Base-by-base conservation (phyloP, 148 eudicot species). In the Silene conica region DNA sequence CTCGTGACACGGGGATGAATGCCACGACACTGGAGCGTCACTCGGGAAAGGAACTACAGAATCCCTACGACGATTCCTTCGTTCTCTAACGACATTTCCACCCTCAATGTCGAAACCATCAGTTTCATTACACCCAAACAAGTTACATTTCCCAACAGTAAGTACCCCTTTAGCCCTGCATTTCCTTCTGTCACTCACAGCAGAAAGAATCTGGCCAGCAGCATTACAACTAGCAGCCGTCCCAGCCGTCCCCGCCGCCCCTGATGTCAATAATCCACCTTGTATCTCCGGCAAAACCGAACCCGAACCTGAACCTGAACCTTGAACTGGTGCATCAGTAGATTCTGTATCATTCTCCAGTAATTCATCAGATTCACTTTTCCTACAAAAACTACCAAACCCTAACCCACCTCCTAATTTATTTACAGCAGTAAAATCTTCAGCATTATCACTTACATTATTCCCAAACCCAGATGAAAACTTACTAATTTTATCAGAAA, bases 111-210 rank as follows among this genome's bases (percentile, higher is more conserved):
- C 66, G 72, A 73, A 74, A 63, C 76, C 60, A 46, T 78, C 66
- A 12, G 70, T 23, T 62, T n/a, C n/a, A n/a, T n/a, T n/a, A n/a
- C n/a, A n/a, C n/a, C n/a, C n/a, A n/a, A n/a, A n/a, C n/a, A n/a
- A n/a, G n/a, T n/a, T n/a, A n/a, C n/a, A n/a, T n/a, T n/a, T n/a
- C n/a, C n/a, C n/a, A n/a, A n/a, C n/a, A n/a, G n/a, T n/a, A n/a
- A n/a, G n/a, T n/a, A 90, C 68, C 12, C 97, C 97, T 76, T 84
- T 86, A 67, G 90, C 80, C 82, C 85, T 86, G 69, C 96, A 92
- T 81, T 92, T 92, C 67, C 95, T 83, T 77, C 67, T 83, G 59
- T 90, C 96, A 61, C 80, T 79, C 31, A 90, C 89, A 28, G 93
- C 96, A 55, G 89, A 88, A 21, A 92, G 57, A 75, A 83, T 70